A percentile compares a stretch with the other conserved stretches of the same genome.
Conservation (phyloP, 306 rosid species). For the Cicer arietinum region DNA sequence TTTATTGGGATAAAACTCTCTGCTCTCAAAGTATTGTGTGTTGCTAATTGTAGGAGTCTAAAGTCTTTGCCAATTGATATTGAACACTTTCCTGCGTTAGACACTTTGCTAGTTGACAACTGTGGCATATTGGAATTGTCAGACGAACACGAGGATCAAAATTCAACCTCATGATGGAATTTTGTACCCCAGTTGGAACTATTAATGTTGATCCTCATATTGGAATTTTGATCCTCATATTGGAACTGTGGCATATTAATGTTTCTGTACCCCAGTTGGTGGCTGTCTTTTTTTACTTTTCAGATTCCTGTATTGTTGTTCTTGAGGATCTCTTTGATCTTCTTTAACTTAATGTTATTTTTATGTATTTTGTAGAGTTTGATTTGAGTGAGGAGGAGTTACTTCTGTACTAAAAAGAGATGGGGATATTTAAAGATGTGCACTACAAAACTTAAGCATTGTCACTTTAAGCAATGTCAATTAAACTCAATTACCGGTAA, state of each 20-base stretch:
- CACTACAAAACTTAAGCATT: conserved; percentile 66
- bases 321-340: not conserved
- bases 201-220: no score
- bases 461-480: conserved; percentile 52
- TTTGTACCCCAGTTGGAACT: no score
- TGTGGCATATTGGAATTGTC: conserved; percentile 35
- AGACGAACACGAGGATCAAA: not conserved
- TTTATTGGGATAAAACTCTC: conserved; percentile 23
- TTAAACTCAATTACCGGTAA: no score
- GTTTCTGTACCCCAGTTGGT: no score
- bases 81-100: conserved; percentile 37
- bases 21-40: not conserved
- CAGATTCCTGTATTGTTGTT: not conserved
- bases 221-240: no score
- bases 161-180: no score
- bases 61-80: conserved; percentile 38
- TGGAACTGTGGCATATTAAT: no score
- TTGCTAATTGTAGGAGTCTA: not conserved
- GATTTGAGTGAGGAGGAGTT: conserved; percentile 78
- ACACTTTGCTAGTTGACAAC: not conserved
- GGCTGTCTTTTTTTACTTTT: not conserved
- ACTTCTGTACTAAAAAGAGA: conserved; percentile 80
- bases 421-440: conserved; percentile 73
- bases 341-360: not conserved
- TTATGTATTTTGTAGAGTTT: conserved; percentile 53